A percentile compares a stretch with the other conserved stretches of the same genome.
Evolutionary conservation across 1,284 basidiomycete species (phyloP).

Genomic region (Ganoderma meredithae): DNA sequence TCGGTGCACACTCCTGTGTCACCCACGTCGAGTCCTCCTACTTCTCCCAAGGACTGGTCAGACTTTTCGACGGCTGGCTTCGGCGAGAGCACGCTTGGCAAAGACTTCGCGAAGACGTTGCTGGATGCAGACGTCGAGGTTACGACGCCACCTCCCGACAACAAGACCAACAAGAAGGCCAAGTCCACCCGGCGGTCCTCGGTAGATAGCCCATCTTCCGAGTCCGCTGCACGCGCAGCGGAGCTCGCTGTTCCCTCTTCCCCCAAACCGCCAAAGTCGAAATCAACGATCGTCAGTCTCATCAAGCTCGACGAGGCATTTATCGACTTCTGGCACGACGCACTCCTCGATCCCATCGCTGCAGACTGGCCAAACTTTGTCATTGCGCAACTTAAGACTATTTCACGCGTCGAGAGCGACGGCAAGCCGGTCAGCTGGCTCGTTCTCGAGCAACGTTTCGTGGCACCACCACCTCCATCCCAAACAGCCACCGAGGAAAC

Average conservation of each 20-base stretch:
- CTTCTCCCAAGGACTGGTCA: conserved; percentile 46
- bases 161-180: conserved; percentile 30
- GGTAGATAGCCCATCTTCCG: conserved; percentile 35
- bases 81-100: conserved; percentile 50
- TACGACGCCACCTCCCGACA: conserved; percentile 49
- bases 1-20: conserved; percentile 10
- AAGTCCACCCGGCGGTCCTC: conserved; percentile 40
- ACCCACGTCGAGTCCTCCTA: conserved; percentile 27
- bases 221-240: conserved; percentile 21
- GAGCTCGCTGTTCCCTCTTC: conserved; percentile 14
- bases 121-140: conserved; percentile 67
- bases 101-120: conserved; percentile 62
- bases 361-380: conserved; percentile 70
- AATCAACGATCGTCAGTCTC: conserved; percentile 52
- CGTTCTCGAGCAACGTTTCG: conserved; percentile 67
- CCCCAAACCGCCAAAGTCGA: conserved; percentile 43
- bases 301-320: conserved; percentile 79
- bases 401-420: conserved; percentile 31
- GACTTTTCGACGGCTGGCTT: conserved; percentile 72
- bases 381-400: conserved; percentile 65
- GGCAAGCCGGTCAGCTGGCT: conserved; percentile 60
- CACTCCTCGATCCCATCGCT: conserved; percentile 69
- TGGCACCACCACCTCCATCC: conserved; percentile 47
- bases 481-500: conserved; percentile 29
- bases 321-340: conserved; percentile 79